Percentiles rank a stretch among this genome's conserved stretches.
Conservation (phyloP, 768 basidiomycete species). For the Suillus weaverae region DNA sequence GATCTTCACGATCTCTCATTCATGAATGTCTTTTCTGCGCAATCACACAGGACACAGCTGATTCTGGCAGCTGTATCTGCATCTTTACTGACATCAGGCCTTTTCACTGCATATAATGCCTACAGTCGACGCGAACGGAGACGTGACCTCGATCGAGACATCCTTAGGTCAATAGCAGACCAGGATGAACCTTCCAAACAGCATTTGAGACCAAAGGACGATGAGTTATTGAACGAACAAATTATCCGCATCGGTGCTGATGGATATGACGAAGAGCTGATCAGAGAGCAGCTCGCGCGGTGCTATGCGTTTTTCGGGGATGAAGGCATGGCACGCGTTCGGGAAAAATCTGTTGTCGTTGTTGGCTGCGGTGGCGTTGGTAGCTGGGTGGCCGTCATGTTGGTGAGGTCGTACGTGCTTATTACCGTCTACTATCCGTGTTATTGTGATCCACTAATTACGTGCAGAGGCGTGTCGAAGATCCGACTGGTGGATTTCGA, state of each 20-base stretch:
- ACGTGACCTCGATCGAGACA: constrained; percentile 55
- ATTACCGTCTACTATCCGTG: neutral
- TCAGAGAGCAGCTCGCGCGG: constrained; percentile 86
- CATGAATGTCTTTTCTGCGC: constrained; percentile 27
- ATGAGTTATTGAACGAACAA: neutral
- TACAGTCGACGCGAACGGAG: constrained; percentile 50
- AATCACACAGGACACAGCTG: constrained; percentile 65
- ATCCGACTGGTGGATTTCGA: constrained; percentile 93
- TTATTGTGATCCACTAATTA: constrained; percentile 1
- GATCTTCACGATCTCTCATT: neutral
- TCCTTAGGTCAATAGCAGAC: constrained; percentile 49
- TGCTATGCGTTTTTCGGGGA: constrained; percentile 96
- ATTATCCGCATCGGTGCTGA: neutral
- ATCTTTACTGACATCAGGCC: constrained; percentile 57
- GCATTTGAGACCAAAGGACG: neutral
- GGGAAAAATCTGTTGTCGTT: constrained; percentile 75
- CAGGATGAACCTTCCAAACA: constrained; percentile 6
- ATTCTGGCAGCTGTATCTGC: constrained; percentile 63
- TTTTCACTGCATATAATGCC: constrained; percentile 58
- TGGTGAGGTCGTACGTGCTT: constrained; percentile 76
- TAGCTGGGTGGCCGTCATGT: constrained; percentile 94
- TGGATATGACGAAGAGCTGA: constrained; percentile 74
- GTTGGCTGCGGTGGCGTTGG: constrained; percentile 98
- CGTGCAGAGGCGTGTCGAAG: constrained; percentile 64
- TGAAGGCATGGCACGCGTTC: constrained; percentile 78